Evolutionary conservation across 768 basidiomycete genomes (phyloP).

Genomic region (Phaeolepiota aurea): DNA sequence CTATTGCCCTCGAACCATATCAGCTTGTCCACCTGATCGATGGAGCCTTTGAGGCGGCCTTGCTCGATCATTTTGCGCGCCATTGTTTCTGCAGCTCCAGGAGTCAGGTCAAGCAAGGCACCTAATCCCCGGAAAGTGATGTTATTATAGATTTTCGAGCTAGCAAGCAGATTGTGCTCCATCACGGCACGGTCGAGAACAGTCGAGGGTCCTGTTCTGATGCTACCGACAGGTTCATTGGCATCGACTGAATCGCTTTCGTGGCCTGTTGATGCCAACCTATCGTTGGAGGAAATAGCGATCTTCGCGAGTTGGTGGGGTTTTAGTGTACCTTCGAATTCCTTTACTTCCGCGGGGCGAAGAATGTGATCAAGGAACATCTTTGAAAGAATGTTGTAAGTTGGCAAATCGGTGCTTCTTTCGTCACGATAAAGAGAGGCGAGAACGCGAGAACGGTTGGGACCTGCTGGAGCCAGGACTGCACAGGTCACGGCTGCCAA

Average conservation of each 20-base stretch:
- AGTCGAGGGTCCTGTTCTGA: constrained; percentile 86
- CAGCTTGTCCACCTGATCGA: constrained; percentile 92
- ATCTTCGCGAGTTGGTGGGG: constrained; percentile 94
- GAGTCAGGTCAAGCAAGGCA: constrained; percentile 78
- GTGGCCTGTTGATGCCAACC: constrained; percentile 59
- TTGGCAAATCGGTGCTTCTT: constrained; percentile 68
- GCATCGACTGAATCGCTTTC: constrained; percentile 41
- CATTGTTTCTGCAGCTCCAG: constrained; percentile 94
- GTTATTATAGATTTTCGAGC: constrained; percentile 96
- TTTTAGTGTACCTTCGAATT: constrained; percentile 81
- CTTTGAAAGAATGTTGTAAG: constrained; percentile 87
- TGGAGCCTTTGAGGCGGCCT: constrained; percentile 83
- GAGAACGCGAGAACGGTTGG: constrained; percentile 88
- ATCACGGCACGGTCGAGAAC: constrained; percentile 96
- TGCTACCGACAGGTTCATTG: constrained; percentile 53
- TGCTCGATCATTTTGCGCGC: constrained; percentile 99
- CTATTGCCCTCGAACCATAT: constrained; percentile 86
- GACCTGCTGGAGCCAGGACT: constrained; percentile 94
- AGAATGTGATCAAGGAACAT: constrained; percentile 99
- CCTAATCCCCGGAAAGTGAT: constrained; percentile 95
- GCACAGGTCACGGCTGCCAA: constrained; percentile 92
- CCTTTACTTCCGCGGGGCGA: constrained; percentile 79
- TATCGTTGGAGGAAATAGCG: constrained; percentile 75
- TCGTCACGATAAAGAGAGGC: constrained; percentile 94
- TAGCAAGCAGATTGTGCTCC: constrained; percentile 96